Evolutionary conservation across 768 basidiomycete genomes (phyloP).

Genomic region (Leccinum olivaceopallidum): DNA sequence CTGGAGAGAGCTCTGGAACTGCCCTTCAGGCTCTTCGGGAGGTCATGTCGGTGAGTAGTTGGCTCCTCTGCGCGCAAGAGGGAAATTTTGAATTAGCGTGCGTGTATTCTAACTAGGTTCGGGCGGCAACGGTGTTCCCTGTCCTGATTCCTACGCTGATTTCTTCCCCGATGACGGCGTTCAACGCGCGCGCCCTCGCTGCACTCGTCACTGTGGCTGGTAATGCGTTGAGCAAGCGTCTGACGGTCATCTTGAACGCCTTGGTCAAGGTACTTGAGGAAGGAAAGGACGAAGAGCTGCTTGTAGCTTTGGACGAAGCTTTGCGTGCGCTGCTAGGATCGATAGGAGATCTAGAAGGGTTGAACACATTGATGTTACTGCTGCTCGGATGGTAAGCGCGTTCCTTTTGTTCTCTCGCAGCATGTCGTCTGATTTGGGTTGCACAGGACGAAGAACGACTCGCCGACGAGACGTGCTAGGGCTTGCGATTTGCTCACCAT

Average conservation of each 20-base stretch:
- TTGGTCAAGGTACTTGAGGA: constrained; percentile 78
- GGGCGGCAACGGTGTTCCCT: constrained; percentile 94
- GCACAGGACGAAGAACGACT: constrained; percentile 76
- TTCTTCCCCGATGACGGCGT: constrained; percentile 86
- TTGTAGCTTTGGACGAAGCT: constrained; percentile 71
- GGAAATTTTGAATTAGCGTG: not conserved
- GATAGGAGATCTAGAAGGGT: constrained; percentile 81
- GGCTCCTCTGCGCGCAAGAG: not conserved
- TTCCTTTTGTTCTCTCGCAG: not conserved
- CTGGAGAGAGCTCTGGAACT: constrained; percentile 92
- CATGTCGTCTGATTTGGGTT: not conserved
- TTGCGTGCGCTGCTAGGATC: constrained; percentile 73
- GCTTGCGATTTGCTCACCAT: constrained; percentile 75
- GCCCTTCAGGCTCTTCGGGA: constrained; percentile 91
- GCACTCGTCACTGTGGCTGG: constrained; percentile 95
- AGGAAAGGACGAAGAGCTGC: constrained; percentile 68
- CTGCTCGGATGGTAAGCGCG: constrained; percentile 80
- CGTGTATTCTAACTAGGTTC: constrained; percentile 55
- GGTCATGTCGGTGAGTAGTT: constrained; percentile 79
- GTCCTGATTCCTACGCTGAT: constrained; percentile 94
- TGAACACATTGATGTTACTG: constrained; percentile 87
- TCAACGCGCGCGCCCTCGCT: constrained; percentile 90
- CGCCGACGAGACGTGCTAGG: constrained; percentile 69
- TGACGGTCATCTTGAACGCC: constrained; percentile 76
- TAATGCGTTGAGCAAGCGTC: constrained; percentile 78